Evolutionary conservation across 495 filamentous ascomycete species (phyloP).

Genomic region (Xylaria venustula): DNA sequence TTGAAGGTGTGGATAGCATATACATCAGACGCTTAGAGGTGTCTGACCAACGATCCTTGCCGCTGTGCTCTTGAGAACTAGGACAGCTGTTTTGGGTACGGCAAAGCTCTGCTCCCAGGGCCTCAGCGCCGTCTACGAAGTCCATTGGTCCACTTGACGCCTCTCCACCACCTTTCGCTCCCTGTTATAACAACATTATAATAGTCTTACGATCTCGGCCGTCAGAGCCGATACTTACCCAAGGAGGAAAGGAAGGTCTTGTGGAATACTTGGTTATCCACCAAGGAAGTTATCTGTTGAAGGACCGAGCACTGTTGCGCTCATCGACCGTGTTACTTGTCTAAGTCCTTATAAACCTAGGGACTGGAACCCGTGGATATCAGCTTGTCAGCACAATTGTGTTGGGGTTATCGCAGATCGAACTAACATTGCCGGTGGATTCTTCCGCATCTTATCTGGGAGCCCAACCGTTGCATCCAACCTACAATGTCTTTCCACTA

Average conservation of each 20-base stretch:
- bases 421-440: not conserved
- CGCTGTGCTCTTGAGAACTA: slow-evolving; percentile 17
- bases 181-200: slow-evolving; percentile 19
- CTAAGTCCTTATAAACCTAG: not conserved
- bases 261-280: slow-evolving; percentile 23
- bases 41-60: slow-evolving; percentile 13
- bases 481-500: slow-evolving; percentile 52
- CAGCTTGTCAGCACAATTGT: not conserved
- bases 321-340: not conserved
- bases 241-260: slow-evolving; percentile 2
- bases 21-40: not conserved
- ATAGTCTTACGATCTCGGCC: slow-evolving; percentile 16
- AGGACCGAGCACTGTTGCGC: not conserved
- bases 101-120: slow-evolving; percentile 22
- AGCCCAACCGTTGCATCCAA: not conserved
- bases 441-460: not conserved
- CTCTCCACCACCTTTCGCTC: slow-evolving; percentile 26
- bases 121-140: slow-evolving; percentile 15
- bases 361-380: not conserved
- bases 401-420: not conserved
- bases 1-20: slow-evolving; percentile 17
- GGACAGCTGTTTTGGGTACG: slow-evolving; percentile 22
- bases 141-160: slow-evolving; percentile 25
- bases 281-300: not conserved
- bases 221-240: not conserved